Evolutionary conservation across 805 yeast genomes (phyloP).

Genomic region (Metschnikowia peoriensis): DNA sequence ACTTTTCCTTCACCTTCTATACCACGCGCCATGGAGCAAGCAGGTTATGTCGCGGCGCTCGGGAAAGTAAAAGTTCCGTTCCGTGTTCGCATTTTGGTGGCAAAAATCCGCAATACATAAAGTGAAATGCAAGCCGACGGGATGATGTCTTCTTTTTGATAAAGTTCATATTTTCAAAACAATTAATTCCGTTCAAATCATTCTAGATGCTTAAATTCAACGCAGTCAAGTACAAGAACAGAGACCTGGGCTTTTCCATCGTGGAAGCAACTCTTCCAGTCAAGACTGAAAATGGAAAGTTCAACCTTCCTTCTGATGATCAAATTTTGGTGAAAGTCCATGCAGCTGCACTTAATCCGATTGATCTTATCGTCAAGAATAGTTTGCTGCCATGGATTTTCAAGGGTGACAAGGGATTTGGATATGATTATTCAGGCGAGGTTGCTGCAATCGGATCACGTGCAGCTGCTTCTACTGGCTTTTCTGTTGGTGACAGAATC

Average conservation of each 20-base stretch:
- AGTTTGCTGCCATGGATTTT: constrained; percentile 10
- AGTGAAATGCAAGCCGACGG: too few relatives aligned
- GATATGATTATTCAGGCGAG: constrained; percentile 32
- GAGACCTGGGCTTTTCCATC: constrained; percentile 12
- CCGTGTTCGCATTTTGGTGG: too few relatives aligned
- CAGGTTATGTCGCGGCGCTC: too few relatives aligned
- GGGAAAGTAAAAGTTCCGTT: too few relatives aligned
- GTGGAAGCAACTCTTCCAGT: constrained; percentile 9
- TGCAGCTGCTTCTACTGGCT: constrained; percentile 20
- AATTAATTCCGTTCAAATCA: too few relatives aligned
- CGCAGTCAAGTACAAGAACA: constrained; percentile 20
- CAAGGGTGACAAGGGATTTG: constrained; percentile 22
- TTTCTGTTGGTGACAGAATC: constrained; percentile 28
- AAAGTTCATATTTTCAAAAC: too few relatives aligned
- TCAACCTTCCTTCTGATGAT: constrained; percentile 10
- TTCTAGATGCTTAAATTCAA: constrained; percentile 17
- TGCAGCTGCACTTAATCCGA: constrained; percentile 32
- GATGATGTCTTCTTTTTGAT: too few relatives aligned
- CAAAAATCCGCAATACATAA: too few relatives aligned
- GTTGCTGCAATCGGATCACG: constrained; percentile 28
- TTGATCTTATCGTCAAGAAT: constrained; percentile 25
- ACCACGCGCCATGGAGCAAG: too few relatives aligned
- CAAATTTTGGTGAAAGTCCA: constrained; percentile 29
- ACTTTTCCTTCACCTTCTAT: too few relatives aligned
- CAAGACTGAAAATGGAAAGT: not conserved